Percentiles rank a stretch among this genome's conserved stretches.
Conservation (phyloP, 2,329 filamentous ascomycete genomes). For the Chaetomiaceae sp. region DNA sequence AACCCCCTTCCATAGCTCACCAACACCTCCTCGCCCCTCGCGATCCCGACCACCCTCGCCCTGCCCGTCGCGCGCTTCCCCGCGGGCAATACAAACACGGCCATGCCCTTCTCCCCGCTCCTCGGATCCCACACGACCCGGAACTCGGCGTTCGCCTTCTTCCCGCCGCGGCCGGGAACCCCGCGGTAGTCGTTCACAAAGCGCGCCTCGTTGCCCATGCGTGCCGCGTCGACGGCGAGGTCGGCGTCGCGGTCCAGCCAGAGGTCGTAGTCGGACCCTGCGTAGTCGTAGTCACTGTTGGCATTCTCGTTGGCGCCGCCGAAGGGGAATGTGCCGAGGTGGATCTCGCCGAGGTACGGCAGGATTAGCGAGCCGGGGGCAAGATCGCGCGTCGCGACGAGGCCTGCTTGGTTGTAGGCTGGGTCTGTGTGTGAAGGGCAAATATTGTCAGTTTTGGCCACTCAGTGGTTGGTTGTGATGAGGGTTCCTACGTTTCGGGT, state of each 20-base stretch:
- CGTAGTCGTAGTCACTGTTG: slow-evolving; percentile 30
- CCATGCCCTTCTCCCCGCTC: slow-evolving; percentile 51
- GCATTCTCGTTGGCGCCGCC: neutral
- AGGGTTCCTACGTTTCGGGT: slow-evolving; percentile 34
- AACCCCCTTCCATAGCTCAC: slow-evolving; percentile 67
- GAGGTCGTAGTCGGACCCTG: slow-evolving; percentile 59
- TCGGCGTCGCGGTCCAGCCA: slow-evolving; percentile 55
- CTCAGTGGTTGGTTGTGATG: neutral
- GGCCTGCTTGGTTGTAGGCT: slow-evolving; percentile 53
- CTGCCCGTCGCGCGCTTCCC: slow-evolving; percentile 35
- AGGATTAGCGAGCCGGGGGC: slow-evolving; percentile 53
- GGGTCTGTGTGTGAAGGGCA: slow-evolving; percentile 49
- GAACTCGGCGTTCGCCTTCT: slow-evolving; percentile 56
- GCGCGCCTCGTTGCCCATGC: slow-evolving; percentile 58
- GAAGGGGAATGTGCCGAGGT: slow-evolving; percentile 35
- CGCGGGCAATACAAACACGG: slow-evolving; percentile 51
- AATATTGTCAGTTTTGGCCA: neutral
- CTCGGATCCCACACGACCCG: slow-evolving; percentile 52
- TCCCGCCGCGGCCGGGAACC: slow-evolving; percentile 35
- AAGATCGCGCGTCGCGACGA: slow-evolving; percentile 55
- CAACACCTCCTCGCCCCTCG: slow-evolving; percentile 59
- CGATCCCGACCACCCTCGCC: slow-evolving; percentile 39
- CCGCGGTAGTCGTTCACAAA: slow-evolving; percentile 66
- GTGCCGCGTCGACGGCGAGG: slow-evolving; percentile 57
- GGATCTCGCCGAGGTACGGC: slow-evolving; percentile 58